A percentile compares a stretch with the other conserved stretches of the same genome.
Evolutionary conservation across 176 grass and related monocot species (phyloP).

Genomic region (Musa troglodytarum): DNA sequence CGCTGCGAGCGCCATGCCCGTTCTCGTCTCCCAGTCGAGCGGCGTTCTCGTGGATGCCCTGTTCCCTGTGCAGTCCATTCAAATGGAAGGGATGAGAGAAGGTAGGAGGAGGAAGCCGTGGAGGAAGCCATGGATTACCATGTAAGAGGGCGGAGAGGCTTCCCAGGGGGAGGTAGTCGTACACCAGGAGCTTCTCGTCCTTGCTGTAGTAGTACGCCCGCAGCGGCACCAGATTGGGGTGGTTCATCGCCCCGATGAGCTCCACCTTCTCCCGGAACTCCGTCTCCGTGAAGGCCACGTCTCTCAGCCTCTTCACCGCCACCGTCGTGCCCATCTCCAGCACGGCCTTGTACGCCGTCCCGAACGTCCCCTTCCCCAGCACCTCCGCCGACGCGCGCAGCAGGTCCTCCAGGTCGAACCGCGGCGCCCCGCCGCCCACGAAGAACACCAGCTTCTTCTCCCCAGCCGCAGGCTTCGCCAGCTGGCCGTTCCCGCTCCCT

Average conservation of each 20-base stretch:
- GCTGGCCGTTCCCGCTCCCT: constrained; percentile 30
- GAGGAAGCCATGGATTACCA: constrained; percentile 27
- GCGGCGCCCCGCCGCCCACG: constrained; percentile 23
- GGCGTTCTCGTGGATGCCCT: constrained; percentile 33
- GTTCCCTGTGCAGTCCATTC: constrained; percentile 31
- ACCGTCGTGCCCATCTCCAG: constrained; percentile 51
- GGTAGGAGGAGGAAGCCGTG: background rate
- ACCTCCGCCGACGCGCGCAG: constrained; percentile 62
- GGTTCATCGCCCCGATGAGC: constrained; percentile 44
- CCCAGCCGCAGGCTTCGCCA: background rate
- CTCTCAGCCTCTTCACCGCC: constrained; percentile 66
- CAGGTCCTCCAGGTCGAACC: constrained; percentile 57
- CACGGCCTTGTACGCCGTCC: constrained; percentile 63
- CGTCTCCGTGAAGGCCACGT: constrained; percentile 43
- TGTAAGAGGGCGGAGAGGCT: constrained; percentile 65
- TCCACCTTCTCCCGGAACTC: constrained; percentile 54
- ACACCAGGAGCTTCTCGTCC: constrained; percentile 78
- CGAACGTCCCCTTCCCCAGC: constrained; percentile 68
- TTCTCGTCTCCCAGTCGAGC: constrained; percentile 48
- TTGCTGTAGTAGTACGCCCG: constrained; percentile 85
- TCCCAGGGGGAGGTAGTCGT: constrained; percentile 67
- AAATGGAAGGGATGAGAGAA: constrained; percentile 7
- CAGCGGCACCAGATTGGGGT: constrained; percentile 60
- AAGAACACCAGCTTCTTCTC: constrained; percentile 79
- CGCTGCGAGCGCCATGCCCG: constrained; percentile 49